phyloP scores from a whole-genome alignment of 345 rosid species.

The Cardamine chenopodiifolia region DNA sequence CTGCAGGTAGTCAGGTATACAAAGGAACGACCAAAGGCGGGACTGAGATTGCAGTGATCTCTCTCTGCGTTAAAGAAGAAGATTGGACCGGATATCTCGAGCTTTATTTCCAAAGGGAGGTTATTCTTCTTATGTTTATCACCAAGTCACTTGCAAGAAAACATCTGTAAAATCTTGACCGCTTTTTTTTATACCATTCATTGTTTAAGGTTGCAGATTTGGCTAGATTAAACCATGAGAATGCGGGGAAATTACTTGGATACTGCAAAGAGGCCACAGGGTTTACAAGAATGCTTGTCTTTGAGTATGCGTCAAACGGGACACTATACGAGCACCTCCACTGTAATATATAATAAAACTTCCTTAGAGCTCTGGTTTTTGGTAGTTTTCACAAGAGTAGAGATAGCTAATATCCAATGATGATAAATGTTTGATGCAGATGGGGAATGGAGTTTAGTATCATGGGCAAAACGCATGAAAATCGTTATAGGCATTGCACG shows the following conservation, averaged over 20 bases:
- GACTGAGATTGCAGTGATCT: constrained; percentile 89
- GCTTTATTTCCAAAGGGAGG: constrained; percentile 94
- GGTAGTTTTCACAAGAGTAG: background rate
- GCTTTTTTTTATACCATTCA: background rate
- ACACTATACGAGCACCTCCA: constrained; percentile 94
- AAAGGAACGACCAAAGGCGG: constrained; percentile 86
- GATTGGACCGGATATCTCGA: constrained; percentile 89
- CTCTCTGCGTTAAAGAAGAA: constrained; percentile 82
- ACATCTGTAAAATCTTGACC: background rate
- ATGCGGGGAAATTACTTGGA: constrained; percentile 80
- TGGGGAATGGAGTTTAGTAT: constrained; percentile 81
- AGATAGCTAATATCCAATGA: background rate
- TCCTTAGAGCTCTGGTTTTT: constrained; percentile 19
- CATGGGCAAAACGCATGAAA: constrained; percentile 97
- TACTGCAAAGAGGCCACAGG: constrained; percentile 80
- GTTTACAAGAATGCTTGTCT: constrained; percentile 92
- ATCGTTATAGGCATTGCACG: constrained; percentile 70
- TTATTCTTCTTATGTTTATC: constrained; percentile 26
- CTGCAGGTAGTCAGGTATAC: constrained; percentile 81
- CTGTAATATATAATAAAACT: constrained; percentile 58
- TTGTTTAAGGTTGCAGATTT: constrained; percentile 84
- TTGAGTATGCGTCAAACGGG: constrained; percentile 96
- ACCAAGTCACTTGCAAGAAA: background rate
- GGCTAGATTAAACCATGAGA: constrained; percentile 85
- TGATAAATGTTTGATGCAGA: constrained; percentile 53